phyloP scores from a whole-genome alignment of 2,329 filamentous ascomycete genomes.

The Colletotrichum noveboracense region DNA sequence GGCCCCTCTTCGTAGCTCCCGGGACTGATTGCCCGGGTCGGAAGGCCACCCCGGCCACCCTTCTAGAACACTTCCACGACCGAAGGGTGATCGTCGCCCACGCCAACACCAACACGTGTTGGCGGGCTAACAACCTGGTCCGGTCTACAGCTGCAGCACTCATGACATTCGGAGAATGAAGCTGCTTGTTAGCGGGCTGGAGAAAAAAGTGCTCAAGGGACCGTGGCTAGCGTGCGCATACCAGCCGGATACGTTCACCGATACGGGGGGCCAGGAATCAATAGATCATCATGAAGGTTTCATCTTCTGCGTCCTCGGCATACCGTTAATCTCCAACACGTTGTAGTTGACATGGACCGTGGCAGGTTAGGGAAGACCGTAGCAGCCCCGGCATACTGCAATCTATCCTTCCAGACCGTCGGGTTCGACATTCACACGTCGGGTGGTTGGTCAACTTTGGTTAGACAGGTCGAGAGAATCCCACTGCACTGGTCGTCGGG shows the following conservation, averaged over 20 bases:
- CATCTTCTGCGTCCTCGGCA: background rate
- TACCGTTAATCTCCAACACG: background rate
- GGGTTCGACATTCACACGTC: background rate
- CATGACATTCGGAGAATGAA: background rate
- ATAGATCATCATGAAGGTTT: background rate
- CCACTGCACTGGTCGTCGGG: background rate
- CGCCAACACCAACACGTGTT: background rate
- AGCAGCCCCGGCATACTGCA: background rate
- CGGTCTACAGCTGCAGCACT: background rate
- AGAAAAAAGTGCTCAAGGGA: background rate
- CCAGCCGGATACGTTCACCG: background rate
- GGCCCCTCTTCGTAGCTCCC: constrained; percentile 5
- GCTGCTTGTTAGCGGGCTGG: background rate
- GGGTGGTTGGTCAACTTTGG: background rate
- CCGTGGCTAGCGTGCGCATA: background rate
- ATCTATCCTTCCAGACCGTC: background rate
- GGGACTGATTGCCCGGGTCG: background rate
- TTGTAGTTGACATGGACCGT: background rate
- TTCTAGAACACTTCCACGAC: constrained; percentile 15
- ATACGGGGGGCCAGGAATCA: background rate
- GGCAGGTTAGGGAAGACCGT: background rate
- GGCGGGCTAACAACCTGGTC: background rate
- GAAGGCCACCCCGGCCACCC: background rate
- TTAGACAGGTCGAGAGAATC: background rate
- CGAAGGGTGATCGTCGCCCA: background rate